Base-by-base conservation (phyloP, 2,329 filamentous ascomycete species). In the Sarocladium kiliense region DNA sequence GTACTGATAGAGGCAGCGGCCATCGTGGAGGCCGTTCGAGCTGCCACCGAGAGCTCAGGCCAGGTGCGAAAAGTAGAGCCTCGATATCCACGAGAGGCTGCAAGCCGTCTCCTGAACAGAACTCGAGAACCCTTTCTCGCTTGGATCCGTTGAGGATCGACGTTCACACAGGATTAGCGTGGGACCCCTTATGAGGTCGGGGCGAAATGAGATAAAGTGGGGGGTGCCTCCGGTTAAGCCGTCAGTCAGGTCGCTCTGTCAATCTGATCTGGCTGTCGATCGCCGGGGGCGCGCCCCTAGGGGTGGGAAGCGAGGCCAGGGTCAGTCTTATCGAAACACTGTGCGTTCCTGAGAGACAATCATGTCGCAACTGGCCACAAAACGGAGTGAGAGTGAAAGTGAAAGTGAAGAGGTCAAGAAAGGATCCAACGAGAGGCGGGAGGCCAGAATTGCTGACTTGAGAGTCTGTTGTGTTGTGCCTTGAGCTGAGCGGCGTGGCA, bases 1-100 rank as follows among this genome's bases (percentile, higher is more conserved):
- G 67, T 62, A 34, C 72, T 74, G 59, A 63, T 63, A 49, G 65
- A 61, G 45, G 59, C 60, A 9, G 57, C 58, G 34, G 32, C 34
- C 45, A 57, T 54, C 45, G n/a, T 56, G 34, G 30, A 10, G 9
- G 39, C 3, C n/a, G 16, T 16, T 3, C 30, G 27, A 16, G 18
- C 5, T 27, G 12, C 18, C 14, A 47, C 12, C 23, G 25, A 30
- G 4, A 16, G 44, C 23, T 27, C 14, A 14, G 11, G 3, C 7
- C 21, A 12, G 18, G 21, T 23, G 44, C 47, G 27, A 36, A 23
- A 4, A 12, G 14, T n/a, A 34, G n/a, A 51, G 3, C 47, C 27
- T 36, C 27, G 47, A 27, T 23, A 16, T 23, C 44, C 44, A 47
- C 44, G 23, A 47, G 44, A 51, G 18, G 47, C 47, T 21, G 7